These are phyloP conservation scores for Millerozyma miso DNA, from an alignment of 805 yeast species.

Conservation along the genomic window DNA sequence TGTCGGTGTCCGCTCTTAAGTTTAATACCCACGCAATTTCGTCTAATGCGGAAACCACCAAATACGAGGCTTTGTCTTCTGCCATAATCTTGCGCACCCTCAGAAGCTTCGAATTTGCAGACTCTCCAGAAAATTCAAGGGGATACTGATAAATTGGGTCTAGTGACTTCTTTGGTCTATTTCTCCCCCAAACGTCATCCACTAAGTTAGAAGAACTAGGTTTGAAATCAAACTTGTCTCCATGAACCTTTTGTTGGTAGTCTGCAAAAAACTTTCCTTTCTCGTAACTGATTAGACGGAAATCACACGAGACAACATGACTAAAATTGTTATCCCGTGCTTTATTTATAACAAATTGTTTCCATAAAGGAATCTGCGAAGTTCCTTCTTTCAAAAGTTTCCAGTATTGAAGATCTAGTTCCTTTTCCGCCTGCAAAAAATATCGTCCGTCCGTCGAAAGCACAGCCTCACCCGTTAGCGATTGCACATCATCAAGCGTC, in stretches of 20 bases:
- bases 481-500: constrained; percentile 44
- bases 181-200: constrained; percentile 36
- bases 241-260: constrained; percentile 13
- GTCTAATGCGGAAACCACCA: constrained; percentile 72
- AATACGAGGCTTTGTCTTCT: constrained; percentile 19
- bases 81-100: constrained; percentile 29
- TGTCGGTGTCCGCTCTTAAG: constrained; percentile 70
- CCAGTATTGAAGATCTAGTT: constrained; percentile 74
- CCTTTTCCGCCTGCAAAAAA: constrained; percentile 83
- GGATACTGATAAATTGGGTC: constrained; percentile 30
- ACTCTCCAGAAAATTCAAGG: constrained; percentile 31
- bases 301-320: constrained; percentile 76
- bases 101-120: constrained; percentile 24
- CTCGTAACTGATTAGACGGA: constrained; percentile 58
- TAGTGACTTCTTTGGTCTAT: constrained; percentile 29
- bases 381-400: constrained; percentile 72
- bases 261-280: constrained; percentile 39
- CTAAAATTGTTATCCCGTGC: constrained; percentile 47
- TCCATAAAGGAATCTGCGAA: constrained; percentile 73
- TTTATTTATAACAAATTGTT: constrained; percentile 59
- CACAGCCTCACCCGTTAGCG: constrained; percentile 62
- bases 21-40: constrained; percentile 91
- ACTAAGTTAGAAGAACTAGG: constrained; percentile 32
- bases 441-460: constrained; percentile 93
- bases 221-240: constrained; percentile 22